Base-by-base conservation (phyloP, 2,329 filamentous ascomycete genomes). In the Pseudogymnoascus sp. region DNA sequence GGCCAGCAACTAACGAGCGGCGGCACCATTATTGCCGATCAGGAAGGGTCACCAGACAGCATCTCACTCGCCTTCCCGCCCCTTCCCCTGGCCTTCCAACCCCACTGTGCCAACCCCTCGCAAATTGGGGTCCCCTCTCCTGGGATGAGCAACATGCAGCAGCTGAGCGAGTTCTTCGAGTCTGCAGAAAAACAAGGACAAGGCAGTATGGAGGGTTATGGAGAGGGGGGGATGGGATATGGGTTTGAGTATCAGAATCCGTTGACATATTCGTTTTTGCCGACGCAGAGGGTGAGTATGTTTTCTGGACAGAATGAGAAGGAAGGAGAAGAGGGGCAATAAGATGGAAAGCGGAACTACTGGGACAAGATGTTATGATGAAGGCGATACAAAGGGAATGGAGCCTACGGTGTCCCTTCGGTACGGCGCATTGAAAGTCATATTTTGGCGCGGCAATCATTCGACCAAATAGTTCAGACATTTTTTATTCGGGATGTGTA, bases 51-150 rank as follows among this genome's bases (percentile, higher is more conserved):
- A 40, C 68, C 70, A 18, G 70, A 72, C 37, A 71, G 67, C 59
- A 71, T 75, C 33, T 71, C 73, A 3, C 63, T 75, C 7, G 73
- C 73, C 2, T 75, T 75, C 35, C 73, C 72, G 11, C 73, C 73
- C 0, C 61, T 75, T 5, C 73, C 73, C 0, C 35, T 70, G 6
- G 67, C 71, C 4, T 73, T 74, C 56, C 71, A 73, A 59, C 66
- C 65, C 8, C 67, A 70, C 14, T 47, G 60, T 38, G 38, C 25
- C 5, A 66, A 63, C 33, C 59, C 62, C 16, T 62, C 63, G 1
- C 65, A 65, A 7, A 66, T 62, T 1, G 53, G 61, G 14, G 65
- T 66, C 8, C 65, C 65, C 1, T 69, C 63, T 0, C 64, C 65
- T 4, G 44, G 63, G 0, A 59, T 60, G 8, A 33, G 31, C 60